These are phyloP conservation scores for Atkinsonella texensis DNA, from an alignment of 2,329 filamentous ascomycete species.

Conservation along the genomic window DNA sequence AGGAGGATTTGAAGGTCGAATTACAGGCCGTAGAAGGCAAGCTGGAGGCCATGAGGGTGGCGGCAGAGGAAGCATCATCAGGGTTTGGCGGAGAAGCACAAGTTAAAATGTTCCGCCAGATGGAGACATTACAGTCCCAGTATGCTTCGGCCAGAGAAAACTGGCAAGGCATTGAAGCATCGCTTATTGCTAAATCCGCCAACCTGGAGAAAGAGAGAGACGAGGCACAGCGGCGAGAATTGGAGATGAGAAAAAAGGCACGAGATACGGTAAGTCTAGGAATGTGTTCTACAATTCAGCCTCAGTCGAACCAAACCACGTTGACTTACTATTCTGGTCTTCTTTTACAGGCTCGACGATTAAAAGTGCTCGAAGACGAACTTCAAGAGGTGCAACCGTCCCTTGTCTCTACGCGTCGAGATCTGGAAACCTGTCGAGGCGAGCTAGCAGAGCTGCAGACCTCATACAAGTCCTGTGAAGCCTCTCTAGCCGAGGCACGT, in stretches of 20 bases:
- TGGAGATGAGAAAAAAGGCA: constrained; percentile 78
- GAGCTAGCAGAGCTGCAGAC: constrained; percentile 51
- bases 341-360: constrained; percentile 42
- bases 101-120: constrained; percentile 80
- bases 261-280: constrained; percentile 59
- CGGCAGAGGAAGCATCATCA: constrained; percentile 82
- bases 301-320: not conserved
- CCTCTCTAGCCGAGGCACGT: constrained; percentile 44
- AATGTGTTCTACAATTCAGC: not conserved
- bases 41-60: constrained; percentile 72
- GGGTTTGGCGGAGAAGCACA: constrained; percentile 72
- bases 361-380: constrained; percentile 66
- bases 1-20: constrained; percentile 74
- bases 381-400: constrained; percentile 57
- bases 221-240: constrained; percentile 71
- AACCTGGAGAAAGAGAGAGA: constrained; percentile 84
- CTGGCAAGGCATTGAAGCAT: constrained; percentile 92
- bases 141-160: constrained; percentile 92
- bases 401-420: constrained; percentile 51
- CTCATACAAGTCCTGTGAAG: constrained; percentile 53
- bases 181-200: constrained; percentile 63
- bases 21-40: constrained; percentile 70
- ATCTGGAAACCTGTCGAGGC: constrained; percentile 46
- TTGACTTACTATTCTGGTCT: not conserved
- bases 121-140: constrained; percentile 91